These are phyloP conservation scores for Lyophyllum decastes DNA, from an alignment of 768 basidiomycete species.

Conservation along the genomic window DNA sequence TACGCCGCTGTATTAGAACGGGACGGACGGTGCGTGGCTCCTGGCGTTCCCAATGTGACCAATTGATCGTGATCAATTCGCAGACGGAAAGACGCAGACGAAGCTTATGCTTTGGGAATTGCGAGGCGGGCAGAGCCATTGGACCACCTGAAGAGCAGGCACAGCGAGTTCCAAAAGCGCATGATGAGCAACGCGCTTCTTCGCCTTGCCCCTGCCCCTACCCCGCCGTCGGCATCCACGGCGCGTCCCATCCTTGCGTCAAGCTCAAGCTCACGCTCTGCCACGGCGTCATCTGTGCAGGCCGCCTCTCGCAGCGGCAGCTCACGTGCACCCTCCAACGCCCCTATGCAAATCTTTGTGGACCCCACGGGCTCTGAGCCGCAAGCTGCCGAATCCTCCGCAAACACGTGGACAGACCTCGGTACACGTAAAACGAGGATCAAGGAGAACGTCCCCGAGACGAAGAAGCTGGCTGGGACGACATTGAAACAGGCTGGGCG, in stretches of 20 bases:
- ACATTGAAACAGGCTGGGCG: conserved; percentile 65
- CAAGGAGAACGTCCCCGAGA: conserved; percentile 77
- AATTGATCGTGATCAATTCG: conserved; percentile 5
- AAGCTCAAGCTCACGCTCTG: conserved; percentile 41
- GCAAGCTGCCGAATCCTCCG: conserved; percentile 39
- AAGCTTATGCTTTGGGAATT: conserved; percentile 85
- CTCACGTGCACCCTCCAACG: conserved; percentile 46
- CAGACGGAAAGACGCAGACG: conserved; percentile 89
- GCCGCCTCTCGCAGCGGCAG: conserved; percentile 17
- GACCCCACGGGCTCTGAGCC: conserved; percentile 61
- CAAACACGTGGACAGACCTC: conserved; percentile 66
- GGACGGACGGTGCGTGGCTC: conserved; percentile 64
- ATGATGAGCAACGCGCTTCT: conserved; percentile 66
- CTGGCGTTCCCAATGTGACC: conserved; percentile 3
- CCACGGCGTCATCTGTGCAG: conserved; percentile 28
- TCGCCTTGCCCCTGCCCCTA: conserved; percentile 30
- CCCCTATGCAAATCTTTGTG: conserved; percentile 69
- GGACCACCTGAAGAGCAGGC: conserved; percentile 74
- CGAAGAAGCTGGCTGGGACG: conserved; percentile 66
- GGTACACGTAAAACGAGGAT: conserved; percentile 77
- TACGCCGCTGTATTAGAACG: conserved; percentile 84
- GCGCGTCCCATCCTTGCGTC: conserved; percentile 39
- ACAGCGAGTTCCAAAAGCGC: conserved; percentile 88
- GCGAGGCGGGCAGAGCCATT: conserved; percentile 79
- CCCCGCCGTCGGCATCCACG: conserved; percentile 26